Evolutionary conservation across 2,329 filamentous ascomycete species (phyloP).

Genomic region (Phialocephala subalpina): DNA sequence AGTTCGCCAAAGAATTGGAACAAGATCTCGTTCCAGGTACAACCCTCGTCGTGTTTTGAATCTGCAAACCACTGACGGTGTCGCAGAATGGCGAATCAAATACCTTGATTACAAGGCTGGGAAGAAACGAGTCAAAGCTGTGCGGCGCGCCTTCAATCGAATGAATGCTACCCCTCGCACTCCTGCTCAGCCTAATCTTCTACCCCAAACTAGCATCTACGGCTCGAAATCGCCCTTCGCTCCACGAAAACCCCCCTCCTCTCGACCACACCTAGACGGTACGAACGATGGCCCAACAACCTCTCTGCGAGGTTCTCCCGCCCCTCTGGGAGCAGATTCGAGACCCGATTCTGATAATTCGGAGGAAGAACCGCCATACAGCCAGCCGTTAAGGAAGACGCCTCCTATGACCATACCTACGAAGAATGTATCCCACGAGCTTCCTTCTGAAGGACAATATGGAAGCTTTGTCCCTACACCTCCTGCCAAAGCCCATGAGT

Average conservation of each 20-base stretch:
- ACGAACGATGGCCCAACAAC: slow-evolving; percentile 21
- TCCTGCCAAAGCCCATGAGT: slow-evolving; percentile 45
- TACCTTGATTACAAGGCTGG: slow-evolving; percentile 96
- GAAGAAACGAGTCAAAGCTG: slow-evolving; percentile 92
- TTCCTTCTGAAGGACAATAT: slow-evolving; percentile 55
- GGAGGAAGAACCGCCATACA: slow-evolving; percentile 29
- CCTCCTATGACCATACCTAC: slow-evolving; percentile 47
- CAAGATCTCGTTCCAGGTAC: slow-evolving; percentile 84
- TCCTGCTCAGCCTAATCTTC: slow-evolving; percentile 20
- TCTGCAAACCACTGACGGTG: slow-evolving; percentile 17
- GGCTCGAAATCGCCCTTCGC: slow-evolving; percentile 35
- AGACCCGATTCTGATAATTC: slow-evolving; percentile 30
- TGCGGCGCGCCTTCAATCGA: slow-evolving; percentile 75
- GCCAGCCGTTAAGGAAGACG: slow-evolving; percentile 32
- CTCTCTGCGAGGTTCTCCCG: slow-evolving; percentile 33
- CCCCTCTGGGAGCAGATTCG: slow-evolving; percentile 34
- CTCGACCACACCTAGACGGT: slow-evolving; percentile 13
- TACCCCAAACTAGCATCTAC: slow-evolving; percentile 33
- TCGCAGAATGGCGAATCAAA: slow-evolving; percentile 85
- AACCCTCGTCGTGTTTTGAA: slow-evolving; percentile 26
- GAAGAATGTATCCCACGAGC: slow-evolving; percentile 25
- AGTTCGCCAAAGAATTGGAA: slow-evolving; percentile 81
- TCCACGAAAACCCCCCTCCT: slow-evolving; percentile 22
- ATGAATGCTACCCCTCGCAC: slow-evolving; percentile 59
- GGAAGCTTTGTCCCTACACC: slow-evolving; percentile 70